Evolutionary conservation across 176 grass and related monocot species (phyloP).

Genomic region (Ampelocalamus luodianensis): DNA sequence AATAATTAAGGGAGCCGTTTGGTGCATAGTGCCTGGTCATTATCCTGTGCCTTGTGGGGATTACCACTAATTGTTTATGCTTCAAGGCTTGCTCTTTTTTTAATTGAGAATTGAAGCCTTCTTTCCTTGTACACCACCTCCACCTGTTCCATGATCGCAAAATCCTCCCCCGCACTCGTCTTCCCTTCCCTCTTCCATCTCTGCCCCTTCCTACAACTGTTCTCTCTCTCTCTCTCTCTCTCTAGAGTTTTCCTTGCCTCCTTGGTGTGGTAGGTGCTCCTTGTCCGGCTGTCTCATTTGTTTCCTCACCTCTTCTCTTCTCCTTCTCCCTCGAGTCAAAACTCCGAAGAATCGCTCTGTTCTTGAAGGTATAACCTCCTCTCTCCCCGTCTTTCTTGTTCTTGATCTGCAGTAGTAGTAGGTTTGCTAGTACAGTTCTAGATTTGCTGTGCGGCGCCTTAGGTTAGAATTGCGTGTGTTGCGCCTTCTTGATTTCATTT

Average conservation of each 20-base stretch:
- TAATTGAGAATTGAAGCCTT: not conserved
- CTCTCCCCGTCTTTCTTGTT: not conserved
- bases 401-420: not conserved
- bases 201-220: not conserved
- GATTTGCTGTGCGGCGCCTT: not conserved
- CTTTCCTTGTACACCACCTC: not conserved
- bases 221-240: not conserved
- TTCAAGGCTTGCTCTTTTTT: not conserved
- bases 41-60: not conserved
- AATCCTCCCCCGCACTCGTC: no score
- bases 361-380: not conserved
- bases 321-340: not conserved
- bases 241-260: not conserved
- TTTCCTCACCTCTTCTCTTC: not conserved
- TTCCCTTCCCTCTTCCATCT: not conserved
- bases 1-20: not conserved
- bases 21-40: not conserved
- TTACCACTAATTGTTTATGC: not conserved
- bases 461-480: not conserved
- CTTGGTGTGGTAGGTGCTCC: not conserved
- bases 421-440: not conserved
- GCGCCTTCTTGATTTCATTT: not conserved
- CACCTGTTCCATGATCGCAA: not conserved
- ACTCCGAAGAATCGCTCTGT: not conserved
- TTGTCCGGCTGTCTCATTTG: not conserved